phyloP scores from a whole-genome alignment of 2,329 filamentous ascomycete species.

The Ascochyta pisi region DNA sequence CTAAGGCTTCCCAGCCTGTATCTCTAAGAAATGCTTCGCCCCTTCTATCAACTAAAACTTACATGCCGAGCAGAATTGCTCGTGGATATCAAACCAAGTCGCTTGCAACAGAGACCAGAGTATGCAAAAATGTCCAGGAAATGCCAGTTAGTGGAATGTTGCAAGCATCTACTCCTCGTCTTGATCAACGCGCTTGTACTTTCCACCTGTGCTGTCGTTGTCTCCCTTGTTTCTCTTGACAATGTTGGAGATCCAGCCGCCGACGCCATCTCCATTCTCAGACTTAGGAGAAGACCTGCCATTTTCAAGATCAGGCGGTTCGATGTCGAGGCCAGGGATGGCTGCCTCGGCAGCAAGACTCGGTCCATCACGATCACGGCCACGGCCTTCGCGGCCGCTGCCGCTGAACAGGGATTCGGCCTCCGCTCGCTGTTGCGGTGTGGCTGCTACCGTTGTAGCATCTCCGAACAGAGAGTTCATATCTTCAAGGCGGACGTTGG shows the following conservation, averaged over 20 bases:
- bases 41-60: slow-evolving; percentile 38
- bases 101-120: slow-evolving; percentile 23
- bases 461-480: slow-evolving; percentile 97
- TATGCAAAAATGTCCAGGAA: slow-evolving; percentile 30
- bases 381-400: slow-evolving; percentile 60
- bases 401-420: slow-evolving; percentile 80
- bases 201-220: slow-evolving; percentile 52
- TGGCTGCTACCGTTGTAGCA: slow-evolving; percentile 81
- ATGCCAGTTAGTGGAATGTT: slow-evolving; percentile 22
- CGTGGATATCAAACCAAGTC: slow-evolving; percentile 37
- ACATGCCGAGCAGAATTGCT: slow-evolving; percentile 27
- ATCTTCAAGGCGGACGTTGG: slow-evolving; percentile 91
- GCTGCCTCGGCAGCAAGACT: slow-evolving; percentile 64
- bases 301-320: slow-evolving; percentile 71
- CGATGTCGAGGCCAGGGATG: slow-evolving; percentile 82
- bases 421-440: slow-evolving; percentile 78
- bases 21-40: slow-evolving; percentile 34
- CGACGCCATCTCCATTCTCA: slow-evolving; percentile 62
- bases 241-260: slow-evolving; percentile 74
- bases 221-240: slow-evolving; percentile 61
- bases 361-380: slow-evolving; percentile 24
- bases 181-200: slow-evolving; percentile 57
- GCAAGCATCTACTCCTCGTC: slow-evolving; percentile 38
- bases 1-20: slow-evolving; percentile 14
- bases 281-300: slow-evolving; percentile 52